These are phyloP conservation scores for Tuber aestivum DNA, from an alignment of 495 filamentous ascomycete genomes.

Conservation along the genomic window DNA sequence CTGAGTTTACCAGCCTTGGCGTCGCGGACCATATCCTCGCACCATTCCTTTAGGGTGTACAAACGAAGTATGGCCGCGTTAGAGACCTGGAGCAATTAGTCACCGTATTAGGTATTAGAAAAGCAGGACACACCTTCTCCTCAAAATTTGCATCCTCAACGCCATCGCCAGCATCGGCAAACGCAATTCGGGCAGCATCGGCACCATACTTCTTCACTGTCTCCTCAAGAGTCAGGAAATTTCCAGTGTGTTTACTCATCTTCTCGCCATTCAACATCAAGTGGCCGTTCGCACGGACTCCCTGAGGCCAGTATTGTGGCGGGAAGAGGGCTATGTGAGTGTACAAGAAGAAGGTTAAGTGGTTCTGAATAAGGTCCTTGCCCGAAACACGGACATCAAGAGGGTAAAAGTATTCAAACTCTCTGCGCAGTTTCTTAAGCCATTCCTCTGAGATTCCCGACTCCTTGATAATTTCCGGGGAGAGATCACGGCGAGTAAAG, in stretches of 20 bases:
- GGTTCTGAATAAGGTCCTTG: slow-evolving; percentile 82
- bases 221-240: slow-evolving; percentile 88
- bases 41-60: slow-evolving; percentile 84
- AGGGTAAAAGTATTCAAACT: slow-evolving; percentile 97
- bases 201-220: slow-evolving; percentile 88
- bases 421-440: slow-evolving; percentile 70
- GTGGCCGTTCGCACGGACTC: slow-evolving; percentile 83
- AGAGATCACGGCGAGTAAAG: slow-evolving; percentile 59
- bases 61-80: not conserved
- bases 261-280: slow-evolving; percentile 91
- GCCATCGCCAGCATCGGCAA: slow-evolving; percentile 91
- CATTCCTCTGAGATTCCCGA: slow-evolving; percentile 64
- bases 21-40: slow-evolving; percentile 73
- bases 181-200: slow-evolving; percentile 81
- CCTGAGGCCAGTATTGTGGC: slow-evolving; percentile 75
- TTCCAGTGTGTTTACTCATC: slow-evolving; percentile 93
- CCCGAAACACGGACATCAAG: slow-evolving; percentile 77
- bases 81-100: slow-evolving; percentile 7
- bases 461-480: slow-evolving; percentile 56
- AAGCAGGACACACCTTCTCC: slow-evolving; percentile 74
- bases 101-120: slow-evolving; percentile 73
- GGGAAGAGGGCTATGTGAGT: slow-evolving; percentile 87
- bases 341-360: slow-evolving; percentile 95
- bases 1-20: slow-evolving; percentile 56
- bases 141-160: slow-evolving; percentile 97